Base-by-base conservation (phyloP, 2,329 filamentous ascomycete species). In the Ciborinia camelliae region DNA sequence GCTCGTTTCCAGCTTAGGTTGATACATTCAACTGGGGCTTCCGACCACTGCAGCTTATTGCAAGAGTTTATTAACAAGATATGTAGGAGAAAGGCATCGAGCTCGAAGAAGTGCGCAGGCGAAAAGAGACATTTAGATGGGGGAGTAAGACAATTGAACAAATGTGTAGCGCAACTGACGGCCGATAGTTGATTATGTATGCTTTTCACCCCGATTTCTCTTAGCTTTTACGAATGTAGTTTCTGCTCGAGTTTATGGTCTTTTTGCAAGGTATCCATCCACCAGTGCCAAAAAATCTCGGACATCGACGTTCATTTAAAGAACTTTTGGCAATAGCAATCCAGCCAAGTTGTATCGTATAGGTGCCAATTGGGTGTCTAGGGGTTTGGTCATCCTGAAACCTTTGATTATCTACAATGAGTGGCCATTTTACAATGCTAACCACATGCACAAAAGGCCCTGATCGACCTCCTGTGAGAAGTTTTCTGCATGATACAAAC, bases 121-220 rank as follows among this genome's bases (percentile, higher is more conserved):
- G 79, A 67, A 86, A 85, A 74, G 80, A 80, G 71, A 78, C 77
- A 41, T 79, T 79, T 86, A 57, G 82, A 86, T 73, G 78, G 82
- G 35, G 82, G 86, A 75, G 73, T 86, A 43, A 69, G 60, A 47
- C 54, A 59, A 32, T 63, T 74, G 39, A 70, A 50, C 52, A 68
- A 70, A 75, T 51, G 41, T n/a, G 32, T 71, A 23, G 60, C 45
- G 32, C 66, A 62, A 23, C 59, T 51, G n/a, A 47, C 32, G 32
- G 26, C 47, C 14, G 69, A 65, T n/a, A 68, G 63, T 47, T 47
- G 20, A 41, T 55, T 66, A 39, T 20, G 45, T 41, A 62, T 62
- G 15, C 23, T 45, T 41, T 52, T 62, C 41, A 20, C 23, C 30
- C 53, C n/a, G 4, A 43, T 50, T 39, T 32, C 28, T 47, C 20